Conservation (phyloP, 495 filamentous ascomycete species). For the Hypoxylon fuscum region DNA sequence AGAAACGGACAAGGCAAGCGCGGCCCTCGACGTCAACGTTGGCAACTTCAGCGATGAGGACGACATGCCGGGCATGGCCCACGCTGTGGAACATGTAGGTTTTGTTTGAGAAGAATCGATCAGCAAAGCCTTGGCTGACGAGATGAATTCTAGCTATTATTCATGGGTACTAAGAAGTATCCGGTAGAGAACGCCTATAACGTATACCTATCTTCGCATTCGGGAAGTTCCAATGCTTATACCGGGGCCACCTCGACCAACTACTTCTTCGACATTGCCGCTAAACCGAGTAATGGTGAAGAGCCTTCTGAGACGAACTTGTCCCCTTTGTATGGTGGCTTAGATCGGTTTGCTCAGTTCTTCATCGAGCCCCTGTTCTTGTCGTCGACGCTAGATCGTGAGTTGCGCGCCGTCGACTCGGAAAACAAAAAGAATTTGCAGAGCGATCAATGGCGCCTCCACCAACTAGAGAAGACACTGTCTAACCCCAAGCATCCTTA, state of each 20-base stretch:
- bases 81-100: slow-evolving; percentile 79
- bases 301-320: slow-evolving; percentile 61
- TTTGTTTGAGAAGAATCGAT: not conserved
- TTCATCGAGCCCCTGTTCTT: slow-evolving; percentile 94
- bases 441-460: slow-evolving; percentile 90
- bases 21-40: slow-evolving; percentile 93
- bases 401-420: slow-evolving; percentile 92
- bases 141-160: slow-evolving; percentile 72
- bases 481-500: slow-evolving; percentile 94
- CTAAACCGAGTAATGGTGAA: slow-evolving; percentile 66
- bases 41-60: slow-evolving; percentile 92
- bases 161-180: slow-evolving; percentile 99
- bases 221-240: slow-evolving; percentile 93
- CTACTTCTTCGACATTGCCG: slow-evolving; percentile 96
- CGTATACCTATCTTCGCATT: slow-evolving; percentile 87
- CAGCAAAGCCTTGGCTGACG: slow-evolving; percentile 27
- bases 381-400: slow-evolving; percentile 86
- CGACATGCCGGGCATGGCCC: slow-evolving; percentile 92
- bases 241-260: slow-evolving; percentile 94
- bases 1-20: slow-evolving; percentile 95
- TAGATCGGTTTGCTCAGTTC: slow-evolving; percentile 98
- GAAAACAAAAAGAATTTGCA: slow-evolving; percentile 99
- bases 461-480: slow-evolving; percentile 90
- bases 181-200: slow-evolving; percentile 96
- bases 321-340: slow-evolving; percentile 86